These are phyloP conservation scores for Spirogloea muscicola DNA, from an alignment of 139 green algal species.

Conservation along the genomic window DNA sequence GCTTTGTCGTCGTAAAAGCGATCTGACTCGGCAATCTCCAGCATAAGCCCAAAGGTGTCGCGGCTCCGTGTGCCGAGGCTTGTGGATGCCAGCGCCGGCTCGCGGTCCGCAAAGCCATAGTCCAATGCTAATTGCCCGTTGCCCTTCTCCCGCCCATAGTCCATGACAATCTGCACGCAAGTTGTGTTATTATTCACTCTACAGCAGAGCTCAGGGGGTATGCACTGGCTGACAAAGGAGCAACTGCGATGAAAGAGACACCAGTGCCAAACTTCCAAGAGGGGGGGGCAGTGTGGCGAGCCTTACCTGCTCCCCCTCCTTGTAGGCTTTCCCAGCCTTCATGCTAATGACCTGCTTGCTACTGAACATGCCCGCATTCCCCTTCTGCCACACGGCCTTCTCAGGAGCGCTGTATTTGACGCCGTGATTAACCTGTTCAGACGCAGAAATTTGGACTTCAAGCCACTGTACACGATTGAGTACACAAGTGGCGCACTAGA, in stretches of 20 bases:
- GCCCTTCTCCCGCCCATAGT: conserved; percentile 36
- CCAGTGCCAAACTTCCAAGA: no score
- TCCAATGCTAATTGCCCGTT: conserved; percentile 41
- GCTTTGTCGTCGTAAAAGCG: conserved; percentile 80
- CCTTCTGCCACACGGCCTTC: conserved; percentile 18
- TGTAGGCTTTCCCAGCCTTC: conserved; percentile 5
- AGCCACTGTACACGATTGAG: neutral
- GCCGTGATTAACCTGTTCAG: neutral
- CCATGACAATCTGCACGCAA: conserved; percentile 33
- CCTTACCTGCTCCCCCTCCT: neutral
- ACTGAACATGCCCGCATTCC: conserved; percentile 1
- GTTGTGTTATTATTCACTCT: no score
- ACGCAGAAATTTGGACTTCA: neutral
- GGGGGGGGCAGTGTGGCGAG: no score
- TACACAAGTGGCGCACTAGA: neutral
- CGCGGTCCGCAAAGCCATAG: conserved; percentile 19
- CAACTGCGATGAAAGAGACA: no score
- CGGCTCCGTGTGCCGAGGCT: neutral
- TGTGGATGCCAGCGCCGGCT: neutral
- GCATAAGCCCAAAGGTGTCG: conserved; percentile 65
- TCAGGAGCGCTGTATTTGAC: neutral
- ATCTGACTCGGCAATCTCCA: conserved; percentile 69
- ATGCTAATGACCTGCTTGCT: conserved; percentile 26
- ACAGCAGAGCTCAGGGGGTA: no score
- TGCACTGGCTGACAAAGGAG: no score